phyloP scores from a whole-genome alignment of 345 rosid genomes.

The Gossypium arboreum region DNA sequence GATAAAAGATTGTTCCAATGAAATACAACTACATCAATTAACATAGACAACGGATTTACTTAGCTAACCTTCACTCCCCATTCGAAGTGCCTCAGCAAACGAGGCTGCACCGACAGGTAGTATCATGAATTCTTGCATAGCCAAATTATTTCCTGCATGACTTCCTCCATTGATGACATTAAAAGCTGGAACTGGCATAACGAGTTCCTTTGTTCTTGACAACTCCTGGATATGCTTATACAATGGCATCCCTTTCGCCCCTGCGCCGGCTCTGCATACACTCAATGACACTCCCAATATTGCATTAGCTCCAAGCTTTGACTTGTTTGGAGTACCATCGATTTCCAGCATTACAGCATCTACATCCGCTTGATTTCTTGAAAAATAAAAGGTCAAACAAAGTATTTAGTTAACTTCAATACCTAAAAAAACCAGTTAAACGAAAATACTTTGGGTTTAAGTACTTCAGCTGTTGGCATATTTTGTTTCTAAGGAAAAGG shows the following conservation, averaged over 20 bases:
- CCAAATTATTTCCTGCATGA: constrained; percentile 96
- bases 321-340: constrained; percentile 88
- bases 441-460: neutral
- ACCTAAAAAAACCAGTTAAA: neutral
- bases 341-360: constrained; percentile 86
- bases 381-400: neutral
- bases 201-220: constrained; percentile 87
- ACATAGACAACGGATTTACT: neutral
- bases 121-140: constrained; percentile 99
- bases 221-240: constrained; percentile 91
- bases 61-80: constrained; percentile 94
- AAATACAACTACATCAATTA: neutral
- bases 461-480: neutral
- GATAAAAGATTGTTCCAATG: neutral
- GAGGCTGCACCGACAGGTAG: constrained; percentile 88
- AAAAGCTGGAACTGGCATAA: constrained; percentile 96
- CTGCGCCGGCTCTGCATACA: constrained; percentile 93
- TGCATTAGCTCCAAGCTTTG: constrained; percentile 88
- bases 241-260: constrained; percentile 83
- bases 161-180: constrained; percentile 97
- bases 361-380: constrained; percentile 83
- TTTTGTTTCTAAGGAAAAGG: neutral
- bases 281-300: constrained; percentile 94
- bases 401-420: neutral
- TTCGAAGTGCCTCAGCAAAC: constrained; percentile 78